A percentile compares a stretch with the other conserved stretches of the same genome.
These are phyloP conservation scores for Aspergillus sergii DNA, from an alignment of 2,329 filamentous ascomycete genomes.

Conservation along the genomic window DNA sequence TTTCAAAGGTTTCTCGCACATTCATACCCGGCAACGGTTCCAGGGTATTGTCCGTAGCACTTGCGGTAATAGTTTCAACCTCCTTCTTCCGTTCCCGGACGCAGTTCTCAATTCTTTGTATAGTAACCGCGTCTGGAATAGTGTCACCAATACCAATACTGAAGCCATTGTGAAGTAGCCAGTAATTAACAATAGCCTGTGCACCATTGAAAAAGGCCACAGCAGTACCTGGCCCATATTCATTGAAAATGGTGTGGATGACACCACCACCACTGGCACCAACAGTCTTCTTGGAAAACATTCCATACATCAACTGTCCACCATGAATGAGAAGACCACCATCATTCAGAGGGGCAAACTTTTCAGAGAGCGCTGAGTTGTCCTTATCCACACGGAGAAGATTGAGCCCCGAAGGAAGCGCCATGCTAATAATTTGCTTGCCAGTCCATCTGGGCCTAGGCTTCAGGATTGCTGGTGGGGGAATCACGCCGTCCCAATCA, in stretches of 20 bases:
- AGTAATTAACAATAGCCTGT: constrained; percentile 94
- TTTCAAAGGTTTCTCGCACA: constrained; percentile 96
- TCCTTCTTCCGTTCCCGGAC: constrained; percentile 81
- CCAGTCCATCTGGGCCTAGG: constrained; percentile 93
- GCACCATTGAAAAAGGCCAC: constrained; percentile 96
- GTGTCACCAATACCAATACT: constrained; percentile 99
- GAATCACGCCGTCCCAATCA: constrained; percentile 94
- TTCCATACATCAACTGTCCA: constrained; percentile 86
- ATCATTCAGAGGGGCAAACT: constrained; percentile 68
- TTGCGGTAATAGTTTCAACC: constrained; percentile 72
- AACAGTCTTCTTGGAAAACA: constrained; percentile 90
- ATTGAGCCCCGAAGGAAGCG: constrained; percentile 85
- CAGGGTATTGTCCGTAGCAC: constrained; percentile 82
- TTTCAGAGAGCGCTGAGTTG: constrained; percentile 54
- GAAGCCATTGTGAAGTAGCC: constrained; percentile 94
- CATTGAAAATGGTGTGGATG: constrained; percentile 94
- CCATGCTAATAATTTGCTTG: constrained; percentile 95
- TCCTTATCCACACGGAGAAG: constrained; percentile 68
- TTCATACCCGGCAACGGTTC: constrained; percentile 98
- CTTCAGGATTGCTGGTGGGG: constrained; percentile 89
- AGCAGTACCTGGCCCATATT: constrained; percentile 80
- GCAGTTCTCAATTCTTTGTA: constrained; percentile 78
- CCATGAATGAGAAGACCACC: constrained; percentile 80
- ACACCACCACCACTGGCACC: constrained; percentile 89
- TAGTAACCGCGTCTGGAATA: constrained; percentile 84